Evolutionary conservation across 495 filamentous ascomycete genomes (phyloP).

Genomic region (Bathelium albidoporum): DNA sequence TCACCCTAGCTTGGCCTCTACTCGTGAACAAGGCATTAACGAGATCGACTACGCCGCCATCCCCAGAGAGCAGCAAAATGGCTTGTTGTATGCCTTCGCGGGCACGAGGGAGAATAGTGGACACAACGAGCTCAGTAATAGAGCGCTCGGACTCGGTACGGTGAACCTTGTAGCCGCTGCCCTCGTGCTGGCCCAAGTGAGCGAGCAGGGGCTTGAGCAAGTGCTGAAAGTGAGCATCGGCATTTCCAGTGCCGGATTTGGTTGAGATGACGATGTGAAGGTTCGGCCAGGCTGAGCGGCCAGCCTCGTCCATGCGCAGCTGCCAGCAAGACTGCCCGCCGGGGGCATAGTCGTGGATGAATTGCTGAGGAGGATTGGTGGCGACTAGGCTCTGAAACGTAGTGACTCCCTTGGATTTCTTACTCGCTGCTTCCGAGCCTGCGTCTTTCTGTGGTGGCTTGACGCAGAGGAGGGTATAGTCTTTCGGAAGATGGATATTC

Average conservation of each 20-base stretch:
- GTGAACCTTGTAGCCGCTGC: constrained; percentile 40
- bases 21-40: constrained; percentile 51
- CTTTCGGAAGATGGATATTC: constrained; percentile 6
- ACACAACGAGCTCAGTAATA: constrained; percentile 49
- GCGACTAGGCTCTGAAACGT: constrained; percentile 10
- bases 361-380: constrained; percentile 10
- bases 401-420: neutral
- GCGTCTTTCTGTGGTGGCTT: neutral
- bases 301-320: constrained; percentile 5
- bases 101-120: constrained; percentile 39
- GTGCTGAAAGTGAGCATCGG: constrained; percentile 43
- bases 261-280: constrained; percentile 66
- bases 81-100: constrained; percentile 42
- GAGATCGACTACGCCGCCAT: constrained; percentile 72
- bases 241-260: constrained; percentile 56
- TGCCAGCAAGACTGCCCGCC: constrained; percentile 12
- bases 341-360: constrained; percentile 15
- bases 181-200: constrained; percentile 29
- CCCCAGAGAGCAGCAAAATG: constrained; percentile 70
- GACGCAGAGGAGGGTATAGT: constrained; percentile 13
- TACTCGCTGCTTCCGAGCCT: neutral
- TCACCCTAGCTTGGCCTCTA: neutral
- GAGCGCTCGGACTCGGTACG: constrained; percentile 48
- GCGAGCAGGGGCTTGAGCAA: constrained; percentile 50
- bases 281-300: constrained; percentile 11